A percentile compares a stretch with the other conserved stretches of the same genome.
These are phyloP conservation scores for Hanseniaspora lachancei DNA, from an alignment of 805 yeast genomes.

Conservation along the genomic window DNA sequence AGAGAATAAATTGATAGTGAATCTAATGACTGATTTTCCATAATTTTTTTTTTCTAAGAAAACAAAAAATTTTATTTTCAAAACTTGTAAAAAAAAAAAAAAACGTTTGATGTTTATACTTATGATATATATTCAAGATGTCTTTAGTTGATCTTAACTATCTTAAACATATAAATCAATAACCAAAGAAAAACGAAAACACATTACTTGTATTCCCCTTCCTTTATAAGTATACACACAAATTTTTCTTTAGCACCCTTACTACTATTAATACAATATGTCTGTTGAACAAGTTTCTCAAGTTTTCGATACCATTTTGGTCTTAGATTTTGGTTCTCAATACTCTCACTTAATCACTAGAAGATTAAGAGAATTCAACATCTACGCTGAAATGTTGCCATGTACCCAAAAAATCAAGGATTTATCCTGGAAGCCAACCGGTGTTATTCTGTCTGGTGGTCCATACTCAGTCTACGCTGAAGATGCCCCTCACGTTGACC, in stretches of 20 bases:
- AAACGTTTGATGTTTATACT: too few species aligned
- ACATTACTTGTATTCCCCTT: neutral
- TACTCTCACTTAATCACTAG: conserved; percentile 94
- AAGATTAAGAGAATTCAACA: conserved; percentile 93
- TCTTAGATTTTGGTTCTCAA: conserved; percentile 96
- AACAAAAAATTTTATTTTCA: neutral
- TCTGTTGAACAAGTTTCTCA: conserved; percentile 51
- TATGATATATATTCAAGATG: neutral
- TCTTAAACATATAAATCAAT: too few species aligned
- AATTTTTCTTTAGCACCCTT: neutral
- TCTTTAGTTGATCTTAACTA: too few species aligned
- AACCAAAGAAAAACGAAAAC: conserved; percentile 1
- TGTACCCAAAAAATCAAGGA: conserved; percentile 95
- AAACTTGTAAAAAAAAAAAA: neutral
- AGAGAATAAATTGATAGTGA: too few species aligned
- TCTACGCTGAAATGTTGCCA: conserved; percentile 98
- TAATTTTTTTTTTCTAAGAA: too few species aligned
- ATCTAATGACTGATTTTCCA: too few species aligned
- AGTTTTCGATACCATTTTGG: conserved; percentile 92
- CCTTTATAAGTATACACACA: neutral
- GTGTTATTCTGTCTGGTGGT: conserved; percentile 91
- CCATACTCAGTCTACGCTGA: conserved; percentile 94
- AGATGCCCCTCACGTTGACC: conserved; percentile 96
- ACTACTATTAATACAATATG: conserved; percentile 4
- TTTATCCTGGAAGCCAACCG: conserved; percentile 87